Evolutionary conservation across 768 basidiomycete species (phyloP), one percentile per base, ranked within the genome.

Genomic region (Scleroderma bovista): DNA sequence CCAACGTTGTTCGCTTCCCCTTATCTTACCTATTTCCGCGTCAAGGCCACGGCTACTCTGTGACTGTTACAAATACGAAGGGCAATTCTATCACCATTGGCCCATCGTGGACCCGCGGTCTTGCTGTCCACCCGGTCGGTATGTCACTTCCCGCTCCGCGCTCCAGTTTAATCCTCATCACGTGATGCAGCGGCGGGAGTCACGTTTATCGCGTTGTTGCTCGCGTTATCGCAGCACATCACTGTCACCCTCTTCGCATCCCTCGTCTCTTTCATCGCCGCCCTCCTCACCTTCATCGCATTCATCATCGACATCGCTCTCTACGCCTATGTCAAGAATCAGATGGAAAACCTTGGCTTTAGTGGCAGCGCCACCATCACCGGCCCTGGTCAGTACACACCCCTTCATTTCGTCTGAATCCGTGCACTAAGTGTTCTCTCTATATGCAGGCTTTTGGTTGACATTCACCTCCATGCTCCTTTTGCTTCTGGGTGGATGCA

Each of bases 261-360:
- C 15, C 61, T 80, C 44, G 46, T 69, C 2, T 74, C 88, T 12
- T 86, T 87, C 75, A 71, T 89, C 47, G 86, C 85, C 8, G 83
- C 85, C 1, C 52, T 76, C 19, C 61, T 91, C 39, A 79, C 86
- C 3, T 69, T 89, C 48, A 78, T 89, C 53, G 81, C 86, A 1
- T 88, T 91, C 60, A 77, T 78, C 37, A 79, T 86, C 63, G 87
- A 92, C 63, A 83, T 90, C 52, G 84, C 86, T 13, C 77, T 92
- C 26, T 84, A 72, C 58, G 81, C 72, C 3, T 80, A 74, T 50
- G 74, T 83, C 46, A 80, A 77, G 60, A 72, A 83, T 46, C 71
- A 82, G 55, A 72, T 86, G 57, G 66, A 67, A 39, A 72, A 78
- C 48, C 71, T 89, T 11, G 63, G 63, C 8, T 55, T 51, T 11